Base-by-base conservation (phyloP, 2,329 filamentous ascomycete species). In the Trichoderma koningiopsis region DNA sequence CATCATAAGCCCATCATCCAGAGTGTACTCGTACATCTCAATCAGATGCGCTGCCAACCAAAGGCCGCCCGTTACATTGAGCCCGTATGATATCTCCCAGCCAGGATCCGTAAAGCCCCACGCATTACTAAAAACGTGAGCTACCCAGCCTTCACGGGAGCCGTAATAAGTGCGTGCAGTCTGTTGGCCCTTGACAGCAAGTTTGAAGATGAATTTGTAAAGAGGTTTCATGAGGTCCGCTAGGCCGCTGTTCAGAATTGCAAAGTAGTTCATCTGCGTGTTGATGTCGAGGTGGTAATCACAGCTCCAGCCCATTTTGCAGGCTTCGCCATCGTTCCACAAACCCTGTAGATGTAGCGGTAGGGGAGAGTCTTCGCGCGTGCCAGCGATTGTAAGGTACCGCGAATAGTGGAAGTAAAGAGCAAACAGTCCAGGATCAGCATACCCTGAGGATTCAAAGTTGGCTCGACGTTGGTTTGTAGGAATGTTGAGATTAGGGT, bases 261-360 rank as follows among this genome's bases (percentile, higher is more conserved):
- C 43, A 68, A 67, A 70, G 33, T 70, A 70, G 19, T 70, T 70
- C 68, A 70, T 70, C 43, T 70, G 68, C n/a, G 63, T 68, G 57
- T 70, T 70, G 19, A 70, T 68, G 14, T 70, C 68, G 7, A 70
- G 62, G 6, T 70, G 68, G 43, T 70, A 70, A 24, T 70, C 68
- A 19, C 68, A 70, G 62, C 68, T 70, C 68, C 68, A 70, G 22
- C 68, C 68, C 68, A 70, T 70, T 16, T 65, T 66, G 49, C 68
- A 70, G 19, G 68, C 68, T 27, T 70, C 68, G 14, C 68, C 68
- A 33, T 70, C 68, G 19, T 70, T 70, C 68, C 68, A 70, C 6
- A 70, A 19, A 3, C 68, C 68, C 19, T 70, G 68, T 10, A 70
- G 33, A 33, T 70, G 68, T 3, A 70, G 63, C 14, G 68, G 68